phyloP scores from a whole-genome alignment of 1,284 basidiomycete genomes.

The Leccinum huronense region DNA sequence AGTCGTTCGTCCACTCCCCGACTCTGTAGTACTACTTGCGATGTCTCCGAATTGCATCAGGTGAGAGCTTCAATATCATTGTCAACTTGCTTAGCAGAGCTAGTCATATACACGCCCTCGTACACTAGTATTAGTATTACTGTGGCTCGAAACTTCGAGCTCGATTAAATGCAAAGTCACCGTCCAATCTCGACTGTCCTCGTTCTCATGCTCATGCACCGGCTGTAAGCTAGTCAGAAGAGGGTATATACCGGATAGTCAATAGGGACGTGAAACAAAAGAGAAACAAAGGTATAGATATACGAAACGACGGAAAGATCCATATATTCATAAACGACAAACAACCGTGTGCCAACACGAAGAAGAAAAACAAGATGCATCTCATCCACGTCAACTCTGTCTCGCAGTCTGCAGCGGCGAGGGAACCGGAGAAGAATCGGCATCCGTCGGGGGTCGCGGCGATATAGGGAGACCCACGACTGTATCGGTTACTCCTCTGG shows the following conservation, averaged over 20 bases:
- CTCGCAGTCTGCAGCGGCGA: slow-evolving; percentile 31
- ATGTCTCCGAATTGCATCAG: no score
- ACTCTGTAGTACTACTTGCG: no score
- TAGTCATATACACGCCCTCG: no score
- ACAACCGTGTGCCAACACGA: neutral
- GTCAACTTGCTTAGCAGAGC: no score
- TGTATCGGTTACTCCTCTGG: slow-evolving; percentile 59
- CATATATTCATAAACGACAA: slow-evolving; percentile 15
- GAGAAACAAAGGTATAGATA: slow-evolving; percentile 32
- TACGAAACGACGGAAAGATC: slow-evolving; percentile 15
- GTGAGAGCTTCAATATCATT: no score
- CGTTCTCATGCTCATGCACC: no score
- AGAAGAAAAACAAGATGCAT: neutral
- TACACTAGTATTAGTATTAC: no score
- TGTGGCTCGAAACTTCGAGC: no score
- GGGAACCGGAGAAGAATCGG: slow-evolving; percentile 16
- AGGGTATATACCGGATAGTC: slow-evolving; percentile 23
- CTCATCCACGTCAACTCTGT: slow-evolving; percentile 21
- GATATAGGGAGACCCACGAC: slow-evolving; percentile 63
- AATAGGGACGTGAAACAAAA: neutral
- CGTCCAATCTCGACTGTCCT: no score
- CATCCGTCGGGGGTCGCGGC: slow-evolving; percentile 47
- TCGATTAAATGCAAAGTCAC: no score
- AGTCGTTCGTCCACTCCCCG: no score
- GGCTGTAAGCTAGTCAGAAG: neutral